Evolutionary conservation across 139 green algal species (phyloP), one percentile per base, ranked within the genome.

Genomic region (Zygnema cylindricum): DNA sequence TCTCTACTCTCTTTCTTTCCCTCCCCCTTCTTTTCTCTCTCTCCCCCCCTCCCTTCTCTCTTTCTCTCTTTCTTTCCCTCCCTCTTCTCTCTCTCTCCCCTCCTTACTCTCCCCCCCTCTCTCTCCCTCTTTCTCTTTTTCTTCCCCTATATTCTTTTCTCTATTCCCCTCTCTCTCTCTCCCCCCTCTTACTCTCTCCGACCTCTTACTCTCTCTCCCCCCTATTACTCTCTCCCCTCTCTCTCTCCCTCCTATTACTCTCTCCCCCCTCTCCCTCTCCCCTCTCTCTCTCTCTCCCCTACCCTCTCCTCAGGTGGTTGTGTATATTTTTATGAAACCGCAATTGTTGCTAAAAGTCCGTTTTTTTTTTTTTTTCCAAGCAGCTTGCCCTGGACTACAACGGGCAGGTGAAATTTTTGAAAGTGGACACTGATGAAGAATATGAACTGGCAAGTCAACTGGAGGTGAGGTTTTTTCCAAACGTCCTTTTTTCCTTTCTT

Each of bases 391-490:
- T 92, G 71, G 88, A 95, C 41, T 86, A 97, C 55, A 92, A 93
- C 2, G 82, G 96, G 39, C 86, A 81, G 1, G 94, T 98, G 0
- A 88, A 93, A 22, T 94, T 98, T 23, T 36, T 99, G 2, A 98
- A 99, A 85, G 88, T 99, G 22, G 97, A 99, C 87, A 97, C 96
- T 69, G 97, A 99, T 81, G 90, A 98, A 84, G 97, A 99, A 88
- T 92, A 93, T 0, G 93, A 96, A 54, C 94, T 99, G 0, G 92
- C 85, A 55, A 93, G 89, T 21, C 90, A 94, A 69, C 93, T 93
- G 1, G 79, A 93, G 90, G 83, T 88, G 55, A 25, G 75, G n/a
- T n/a, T n/a, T n/a, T n/a, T n/a, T n/a, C n/a, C n/a, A n/a, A n/a
- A n/a, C n/a, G n/a, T n/a, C n/a, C n/a, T n/a, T n/a, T n/a, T n/a